phyloP scores from a whole-genome alignment of 352 stramenopile species.

The Phytopythium ostracodes region DNA sequence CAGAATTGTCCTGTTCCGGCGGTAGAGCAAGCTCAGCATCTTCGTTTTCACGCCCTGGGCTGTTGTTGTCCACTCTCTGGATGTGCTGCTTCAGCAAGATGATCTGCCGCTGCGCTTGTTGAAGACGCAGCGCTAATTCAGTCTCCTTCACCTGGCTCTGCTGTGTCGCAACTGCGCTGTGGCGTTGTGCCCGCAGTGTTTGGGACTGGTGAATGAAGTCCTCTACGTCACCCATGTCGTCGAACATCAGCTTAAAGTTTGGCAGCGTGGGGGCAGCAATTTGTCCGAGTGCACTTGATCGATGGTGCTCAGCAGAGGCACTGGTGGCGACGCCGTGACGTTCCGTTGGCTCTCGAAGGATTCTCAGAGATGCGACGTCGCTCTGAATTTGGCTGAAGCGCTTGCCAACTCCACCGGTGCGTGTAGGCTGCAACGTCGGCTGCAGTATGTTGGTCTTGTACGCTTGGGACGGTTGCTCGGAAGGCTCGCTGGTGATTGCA shows the following conservation, averaged over 20 bases:
- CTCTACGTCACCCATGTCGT: slow-evolving; percentile 60
- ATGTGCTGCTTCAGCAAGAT: slow-evolving; percentile 64
- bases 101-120: slow-evolving; percentile 71
- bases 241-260: slow-evolving; percentile 14
- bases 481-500: background rate
- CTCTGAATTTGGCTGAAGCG: slow-evolving; percentile 37
- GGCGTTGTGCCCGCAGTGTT: slow-evolving; percentile 23
- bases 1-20: background rate
- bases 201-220: slow-evolving; percentile 44
- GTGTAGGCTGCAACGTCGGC: background rate
- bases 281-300: background rate
- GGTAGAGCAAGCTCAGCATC: background rate
- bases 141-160: slow-evolving; percentile 49
- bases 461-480: background rate
- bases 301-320: background rate
- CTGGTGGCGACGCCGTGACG: background rate
- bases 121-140: slow-evolving; percentile 54
- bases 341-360: slow-evolving; percentile 8
- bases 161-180: slow-evolving; percentile 17
- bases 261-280: slow-evolving; percentile 1
- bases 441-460: background rate
- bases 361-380: slow-evolving; percentile 26
- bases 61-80: slow-evolving; percentile 8
- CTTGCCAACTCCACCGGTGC: background rate
- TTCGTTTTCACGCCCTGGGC: background rate